phyloP scores from a whole-genome alignment of 768 basidiomycete species.

The Phylloporus sp. region DNA sequence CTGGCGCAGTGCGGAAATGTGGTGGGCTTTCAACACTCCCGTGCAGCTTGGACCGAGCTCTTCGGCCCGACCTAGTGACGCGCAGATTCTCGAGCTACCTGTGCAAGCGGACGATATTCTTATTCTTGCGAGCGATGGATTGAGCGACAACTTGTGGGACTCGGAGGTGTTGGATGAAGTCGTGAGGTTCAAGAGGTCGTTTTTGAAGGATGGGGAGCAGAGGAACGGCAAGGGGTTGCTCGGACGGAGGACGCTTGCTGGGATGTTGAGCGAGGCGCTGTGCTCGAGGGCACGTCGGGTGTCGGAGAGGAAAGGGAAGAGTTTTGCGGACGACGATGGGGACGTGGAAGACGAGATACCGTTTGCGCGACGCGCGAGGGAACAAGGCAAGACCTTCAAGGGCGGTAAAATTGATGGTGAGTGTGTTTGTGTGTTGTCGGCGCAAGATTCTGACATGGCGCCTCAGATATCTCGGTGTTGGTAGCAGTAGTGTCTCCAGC shows the following conservation, averaged over 20 bases:
- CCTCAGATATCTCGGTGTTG: slow-evolving; percentile 58
- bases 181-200: slow-evolving; percentile 46
- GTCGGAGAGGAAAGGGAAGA: slow-evolving; percentile 43
- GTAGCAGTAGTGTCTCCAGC: slow-evolving; percentile 60
- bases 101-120: slow-evolving; percentile 70
- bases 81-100: slow-evolving; percentile 64
- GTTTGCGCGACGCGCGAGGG: slow-evolving; percentile 76
- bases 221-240: slow-evolving; percentile 28
- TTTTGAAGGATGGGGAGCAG: slow-evolving; percentile 22
- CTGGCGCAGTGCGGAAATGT: slow-evolving; percentile 91
- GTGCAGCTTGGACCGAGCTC: slow-evolving; percentile 59
- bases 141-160: slow-evolving; percentile 87
- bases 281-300: slow-evolving; percentile 73
- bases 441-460: neutral
- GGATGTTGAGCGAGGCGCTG: slow-evolving; percentile 72
- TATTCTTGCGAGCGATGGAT: slow-evolving; percentile 75
- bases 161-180: slow-evolving; percentile 84
- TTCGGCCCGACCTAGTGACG: slow-evolving; percentile 59
- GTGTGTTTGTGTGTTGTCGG: slow-evolving; percentile 11
- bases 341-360: slow-evolving; percentile 55
- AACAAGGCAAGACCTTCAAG: slow-evolving; percentile 63
- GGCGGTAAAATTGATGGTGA: slow-evolving; percentile 86
- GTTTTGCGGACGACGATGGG: slow-evolving; percentile 20
- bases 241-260: slow-evolving; percentile 52
- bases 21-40: slow-evolving; percentile 76